These are phyloP conservation scores for Cryphonectria radicalis DNA, from an alignment of 2,329 filamentous ascomycete species.

Conservation along the genomic window DNA sequence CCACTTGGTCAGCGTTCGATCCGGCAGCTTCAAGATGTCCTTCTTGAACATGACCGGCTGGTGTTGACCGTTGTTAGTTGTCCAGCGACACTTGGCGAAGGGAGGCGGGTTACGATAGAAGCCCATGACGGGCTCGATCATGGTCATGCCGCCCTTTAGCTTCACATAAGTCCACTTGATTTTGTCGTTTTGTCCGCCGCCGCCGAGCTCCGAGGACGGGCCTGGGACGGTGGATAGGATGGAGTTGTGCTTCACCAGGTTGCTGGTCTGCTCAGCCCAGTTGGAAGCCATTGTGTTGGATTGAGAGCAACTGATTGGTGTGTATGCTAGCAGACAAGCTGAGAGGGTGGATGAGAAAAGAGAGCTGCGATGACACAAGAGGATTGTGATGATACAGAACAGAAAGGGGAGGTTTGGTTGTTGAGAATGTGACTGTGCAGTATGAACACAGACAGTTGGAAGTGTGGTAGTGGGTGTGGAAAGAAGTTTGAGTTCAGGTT, in stretches of 20 bases:
- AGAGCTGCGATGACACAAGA: conserved; percentile 16
- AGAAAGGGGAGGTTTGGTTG: not conserved
- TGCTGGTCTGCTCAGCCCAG: conserved; percentile 34
- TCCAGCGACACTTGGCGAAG: conserved; percentile 27
- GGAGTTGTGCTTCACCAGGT: conserved; percentile 32
- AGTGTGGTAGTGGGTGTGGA: not conserved
- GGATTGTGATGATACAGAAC: conserved; percentile 14
- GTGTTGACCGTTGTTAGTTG: conserved; percentile 27
- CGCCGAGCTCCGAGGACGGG: conserved; percentile 4
- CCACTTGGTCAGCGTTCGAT: conserved; percentile 17
- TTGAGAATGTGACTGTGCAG: not conserved
- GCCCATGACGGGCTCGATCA: conserved; percentile 28
- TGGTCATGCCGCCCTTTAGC: conserved; percentile 4
- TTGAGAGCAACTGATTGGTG: not conserved
- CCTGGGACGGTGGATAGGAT: not conserved
- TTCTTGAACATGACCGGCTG: conserved; percentile 4
- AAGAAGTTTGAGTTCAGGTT: not conserved
- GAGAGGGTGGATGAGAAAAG: conserved; percentile 15
- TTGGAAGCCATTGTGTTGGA: conserved; percentile 15
- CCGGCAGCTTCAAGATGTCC: conserved; percentile 5
- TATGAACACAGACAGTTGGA: not conserved
- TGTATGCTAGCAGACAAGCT: not conserved
- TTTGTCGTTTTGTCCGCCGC: conserved; percentile 1
- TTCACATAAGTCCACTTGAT: conserved; percentile 23
- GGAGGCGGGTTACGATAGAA: conserved; percentile 29